Evolutionary conservation across 2,329 filamentous ascomycete species (phyloP).

Genomic region (Cladosporium cucumerinum): DNA sequence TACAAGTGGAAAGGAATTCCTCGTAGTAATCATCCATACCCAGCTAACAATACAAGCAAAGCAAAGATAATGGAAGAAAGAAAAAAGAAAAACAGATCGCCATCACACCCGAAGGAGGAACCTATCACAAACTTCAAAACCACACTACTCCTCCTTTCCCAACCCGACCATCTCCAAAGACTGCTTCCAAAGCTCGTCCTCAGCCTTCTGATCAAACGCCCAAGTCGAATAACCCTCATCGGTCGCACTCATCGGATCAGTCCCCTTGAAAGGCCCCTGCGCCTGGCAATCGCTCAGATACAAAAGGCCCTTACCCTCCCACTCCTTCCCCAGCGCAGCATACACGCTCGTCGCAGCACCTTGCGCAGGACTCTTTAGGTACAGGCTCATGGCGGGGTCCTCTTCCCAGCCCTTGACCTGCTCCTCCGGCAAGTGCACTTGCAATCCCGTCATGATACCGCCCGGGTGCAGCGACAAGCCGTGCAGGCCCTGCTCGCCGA

Average conservation of each 20-base stretch:
- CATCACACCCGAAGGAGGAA: not conserved
- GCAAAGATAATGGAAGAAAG: too few species aligned
- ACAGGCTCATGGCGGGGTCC: slow-evolving; percentile 21
- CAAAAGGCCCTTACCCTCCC: slow-evolving; percentile 41
- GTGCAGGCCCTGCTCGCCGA: slow-evolving; percentile 36
- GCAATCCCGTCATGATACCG: slow-evolving; percentile 33
- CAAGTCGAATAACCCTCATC: slow-evolving; percentile 32
- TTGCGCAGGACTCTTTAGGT: slow-evolving; percentile 38
- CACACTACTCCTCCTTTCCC: not conserved
- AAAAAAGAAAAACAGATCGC: not conserved
- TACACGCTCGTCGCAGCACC: slow-evolving; percentile 50
- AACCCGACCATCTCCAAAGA: slow-evolving; percentile 31
- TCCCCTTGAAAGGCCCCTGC: slow-evolving; percentile 29
- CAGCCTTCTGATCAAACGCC: slow-evolving; percentile 40
- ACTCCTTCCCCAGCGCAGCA: slow-evolving; percentile 43
- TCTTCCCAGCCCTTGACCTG: slow-evolving; percentile 18
- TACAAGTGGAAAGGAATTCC: not conserved
- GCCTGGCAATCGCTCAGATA: slow-evolving; percentile 47
- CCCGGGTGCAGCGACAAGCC: slow-evolving; percentile 47
- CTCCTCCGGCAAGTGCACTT: slow-evolving; percentile 18
- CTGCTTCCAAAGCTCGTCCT: slow-evolving; percentile 42
- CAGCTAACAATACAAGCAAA: not conserved
- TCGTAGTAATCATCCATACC: not conserved
- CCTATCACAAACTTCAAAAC: not conserved
- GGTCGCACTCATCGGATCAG: slow-evolving; percentile 20